Conservation (phyloP, 2,329 filamentous ascomycete genomes). For the Trichoderma harzianum region DNA sequence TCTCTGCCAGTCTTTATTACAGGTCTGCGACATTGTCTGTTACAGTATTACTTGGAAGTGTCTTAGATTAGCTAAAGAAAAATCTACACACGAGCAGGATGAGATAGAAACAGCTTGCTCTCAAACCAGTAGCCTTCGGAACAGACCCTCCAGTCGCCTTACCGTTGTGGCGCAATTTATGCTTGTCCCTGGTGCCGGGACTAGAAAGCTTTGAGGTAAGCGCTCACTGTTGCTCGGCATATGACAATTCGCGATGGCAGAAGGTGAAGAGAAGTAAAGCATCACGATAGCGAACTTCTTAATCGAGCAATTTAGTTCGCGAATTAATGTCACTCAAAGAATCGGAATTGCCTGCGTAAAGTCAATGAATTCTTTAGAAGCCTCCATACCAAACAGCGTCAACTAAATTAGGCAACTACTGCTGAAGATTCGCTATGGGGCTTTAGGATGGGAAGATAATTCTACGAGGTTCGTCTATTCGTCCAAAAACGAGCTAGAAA, state of each 20-base stretch:
- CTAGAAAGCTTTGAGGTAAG: neutral
- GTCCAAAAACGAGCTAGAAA: neutral
- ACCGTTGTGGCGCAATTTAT: neutral
- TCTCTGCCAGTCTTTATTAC: neutral
- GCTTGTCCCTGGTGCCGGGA: neutral
- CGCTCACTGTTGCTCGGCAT: neutral
- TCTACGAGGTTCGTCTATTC: no score
- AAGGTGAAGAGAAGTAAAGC: neutral
- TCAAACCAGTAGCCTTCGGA: neutral
- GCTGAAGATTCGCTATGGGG: neutral
- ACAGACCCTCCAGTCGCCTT: neutral
- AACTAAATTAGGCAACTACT: neutral
- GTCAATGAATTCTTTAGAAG: neutral
- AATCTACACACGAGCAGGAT: neutral
- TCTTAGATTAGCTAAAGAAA: neutral
- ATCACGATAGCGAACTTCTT: neutral
- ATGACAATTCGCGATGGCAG: neutral
- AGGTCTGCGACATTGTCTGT: neutral
- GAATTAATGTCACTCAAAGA: neutral
- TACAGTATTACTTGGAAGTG: neutral
- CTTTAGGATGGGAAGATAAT: neutral
- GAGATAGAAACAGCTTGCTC: neutral
- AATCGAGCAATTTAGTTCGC: neutral
- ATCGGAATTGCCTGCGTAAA: neutral
- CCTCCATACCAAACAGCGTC: fast-evolving